Base-by-base conservation (phyloP, 495 filamentous ascomycete species). In the Penicillium chermesinum region DNA sequence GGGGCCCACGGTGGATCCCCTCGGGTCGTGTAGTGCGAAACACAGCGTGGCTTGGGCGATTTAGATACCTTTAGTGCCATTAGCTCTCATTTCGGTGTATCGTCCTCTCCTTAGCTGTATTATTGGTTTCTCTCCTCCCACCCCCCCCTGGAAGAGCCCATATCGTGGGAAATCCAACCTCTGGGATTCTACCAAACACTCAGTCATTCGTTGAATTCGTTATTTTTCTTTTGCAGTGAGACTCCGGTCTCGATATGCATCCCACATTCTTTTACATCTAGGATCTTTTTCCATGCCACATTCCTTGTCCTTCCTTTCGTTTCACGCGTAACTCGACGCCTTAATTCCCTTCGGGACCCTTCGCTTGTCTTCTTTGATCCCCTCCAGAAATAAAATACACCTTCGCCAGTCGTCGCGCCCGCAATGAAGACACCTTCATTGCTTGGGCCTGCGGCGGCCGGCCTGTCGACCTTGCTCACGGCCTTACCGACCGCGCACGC, bases 391-490 rank as follows among this genome's bases (percentile, higher is more conserved):
- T 49, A 22, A 17, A 52, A 35, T 20, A 27, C 38, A 40, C 49
- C 45, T 43, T 34, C 34, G 48, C 60, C 67, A 55, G 69, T 76
- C 73, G 70, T 75, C 65, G 66, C 64, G 48, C 53, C 57, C 66
- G 58, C 55, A 50, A 61, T 71, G 66, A 82, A 82, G 79, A 78
- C 76, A 70, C 57, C 72, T 72, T 79, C 79, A 74, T 75, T 78
- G 69, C 73, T 76, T 64, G 67, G 70, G 68, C 65, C 72, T 66
- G 66, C 74, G 71, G 69, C 73, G 71, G 72, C 74, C 60, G 72
- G 67, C 53, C 53, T 72, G 43, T 63, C 70, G 40, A 70, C 62
- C 21, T 44, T 73, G 39, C 57, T 75, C 46, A 49, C 73, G 13
- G 42, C 80, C 9, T 27, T 62, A 75, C 45, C 66, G 71, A 49